Evolutionary conservation across 495 filamentous ascomycete genomes (phyloP).

Genomic region (Penicillium verhagenii): DNA sequence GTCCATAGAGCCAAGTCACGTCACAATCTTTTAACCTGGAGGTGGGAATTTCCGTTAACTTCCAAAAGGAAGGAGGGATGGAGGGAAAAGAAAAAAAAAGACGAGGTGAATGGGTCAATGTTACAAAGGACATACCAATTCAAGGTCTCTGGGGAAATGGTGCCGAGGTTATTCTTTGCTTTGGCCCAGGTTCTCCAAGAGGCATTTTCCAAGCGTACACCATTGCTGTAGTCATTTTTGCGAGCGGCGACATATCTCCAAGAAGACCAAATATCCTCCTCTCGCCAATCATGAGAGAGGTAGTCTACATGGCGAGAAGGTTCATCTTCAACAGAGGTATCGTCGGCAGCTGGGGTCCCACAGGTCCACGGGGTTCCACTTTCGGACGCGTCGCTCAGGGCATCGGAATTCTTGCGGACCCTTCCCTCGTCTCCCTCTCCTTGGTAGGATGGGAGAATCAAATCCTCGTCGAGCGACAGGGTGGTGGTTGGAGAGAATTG

Average conservation of each 20-base stretch:
- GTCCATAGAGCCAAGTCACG: constrained; percentile 97
- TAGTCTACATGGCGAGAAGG: constrained; percentile 96
- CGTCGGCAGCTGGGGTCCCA: constrained; percentile 65
- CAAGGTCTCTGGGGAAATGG: constrained; percentile 81
- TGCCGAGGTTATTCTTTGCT: constrained; percentile 77
- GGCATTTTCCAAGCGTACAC: constrained; percentile 86
- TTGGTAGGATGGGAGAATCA: constrained; percentile 36
- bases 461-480: constrained; percentile 60
- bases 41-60: constrained; percentile 3
- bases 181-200: constrained; percentile 99
- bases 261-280: constrained; percentile 97
- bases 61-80: neutral
- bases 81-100: too few species aligned
- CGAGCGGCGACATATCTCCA: constrained; percentile 89
- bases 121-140: constrained; percentile 87
- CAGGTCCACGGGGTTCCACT: constrained; percentile 15
- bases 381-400: constrained; percentile 25
- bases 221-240: constrained; percentile 73
- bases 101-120: too few species aligned
- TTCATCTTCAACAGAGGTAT: constrained; percentile 71
- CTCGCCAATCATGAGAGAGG: constrained; percentile 89
- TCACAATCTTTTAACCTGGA: constrained; percentile 93
- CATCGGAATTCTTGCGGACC: constrained; percentile 15
- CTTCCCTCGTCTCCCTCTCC: neutral
- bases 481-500: constrained; percentile 58